Evolutionary conservation across 139 green algal genomes (phyloP).

Genomic region (Coelastrella sp.): DNA sequence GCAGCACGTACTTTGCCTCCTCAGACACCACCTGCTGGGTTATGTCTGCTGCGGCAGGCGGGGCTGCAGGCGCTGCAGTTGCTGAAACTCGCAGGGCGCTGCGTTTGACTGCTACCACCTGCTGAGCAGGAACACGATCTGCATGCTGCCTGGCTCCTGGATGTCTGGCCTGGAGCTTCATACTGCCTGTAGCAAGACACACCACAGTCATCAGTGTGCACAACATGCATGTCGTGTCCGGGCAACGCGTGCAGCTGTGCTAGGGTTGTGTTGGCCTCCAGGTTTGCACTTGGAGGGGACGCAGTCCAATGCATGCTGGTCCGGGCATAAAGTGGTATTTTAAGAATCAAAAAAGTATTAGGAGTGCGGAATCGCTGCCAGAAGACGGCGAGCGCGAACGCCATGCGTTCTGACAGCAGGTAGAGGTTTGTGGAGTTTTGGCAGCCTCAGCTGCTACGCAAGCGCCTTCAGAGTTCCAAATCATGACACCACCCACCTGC

Average conservation of each 20-base stretch:
- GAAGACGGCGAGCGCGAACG: too few relatives aligned
- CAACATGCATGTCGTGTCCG: neutral
- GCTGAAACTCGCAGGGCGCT: neutral
- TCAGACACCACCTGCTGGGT: slow-evolving; percentile 58
- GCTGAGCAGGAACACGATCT: neutral
- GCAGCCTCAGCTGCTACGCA: too few relatives aligned
- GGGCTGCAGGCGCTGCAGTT: neutral
- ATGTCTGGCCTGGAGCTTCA: neutral
- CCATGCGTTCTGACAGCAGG: too few relatives aligned
- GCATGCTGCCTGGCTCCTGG: neutral
- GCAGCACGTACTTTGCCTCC: slow-evolving; percentile 82
- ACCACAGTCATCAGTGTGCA: too few relatives aligned
- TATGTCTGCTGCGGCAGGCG: slow-evolving; percentile 13
- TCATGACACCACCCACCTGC: too few relatives aligned
- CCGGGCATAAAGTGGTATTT: too few relatives aligned
- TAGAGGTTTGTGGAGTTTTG: too few relatives aligned
- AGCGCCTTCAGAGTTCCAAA: too few relatives aligned
- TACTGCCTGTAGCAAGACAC: neutral
- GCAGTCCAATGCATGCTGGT: too few relatives aligned
- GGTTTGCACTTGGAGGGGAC: too few relatives aligned
- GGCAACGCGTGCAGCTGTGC: neutral
- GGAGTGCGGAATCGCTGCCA: too few relatives aligned
- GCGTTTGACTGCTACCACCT: neutral
- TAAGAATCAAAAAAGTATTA: too few relatives aligned
- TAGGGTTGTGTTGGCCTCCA: neutral